These are phyloP conservation scores for Schizopora paradoxa DNA, from an alignment of 1,284 basidiomycete species.

Conservation along the genomic window DNA sequence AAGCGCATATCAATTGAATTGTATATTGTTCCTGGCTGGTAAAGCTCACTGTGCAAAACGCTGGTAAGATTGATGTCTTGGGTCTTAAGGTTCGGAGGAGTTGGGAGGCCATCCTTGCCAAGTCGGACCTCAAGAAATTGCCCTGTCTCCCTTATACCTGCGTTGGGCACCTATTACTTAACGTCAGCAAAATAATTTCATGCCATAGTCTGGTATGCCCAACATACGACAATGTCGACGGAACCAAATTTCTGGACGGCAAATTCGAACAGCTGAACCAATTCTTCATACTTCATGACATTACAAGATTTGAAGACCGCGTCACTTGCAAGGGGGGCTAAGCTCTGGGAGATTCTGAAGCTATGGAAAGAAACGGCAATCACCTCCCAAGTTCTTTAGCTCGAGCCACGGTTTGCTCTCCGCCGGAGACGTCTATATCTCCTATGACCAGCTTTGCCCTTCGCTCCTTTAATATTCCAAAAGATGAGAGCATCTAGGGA, in stretches of 20 bases:
- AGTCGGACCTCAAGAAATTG: conserved; percentile 31
- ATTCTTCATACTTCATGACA: conserved; percentile 52
- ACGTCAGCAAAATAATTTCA: not conserved
- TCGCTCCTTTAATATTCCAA: conserved; percentile 4
- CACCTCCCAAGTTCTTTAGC: conserved; percentile 44
- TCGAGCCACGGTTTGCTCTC: conserved; percentile 36
- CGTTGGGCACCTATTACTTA: conserved; percentile 44
- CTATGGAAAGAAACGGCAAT: conserved; percentile 20
- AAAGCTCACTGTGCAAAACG: conserved; percentile 42
- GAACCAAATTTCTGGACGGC: conserved; percentile 40
- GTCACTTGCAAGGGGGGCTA: conserved; percentile 31
- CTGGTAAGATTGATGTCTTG: conserved; percentile 50
- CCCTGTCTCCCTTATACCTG: conserved; percentile 44
- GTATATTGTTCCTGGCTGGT: not conserved
- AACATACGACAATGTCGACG: conserved; percentile 46
- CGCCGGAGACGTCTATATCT: conserved; percentile 40
- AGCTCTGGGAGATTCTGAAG: not conserved
- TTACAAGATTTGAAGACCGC: conserved; percentile 43
- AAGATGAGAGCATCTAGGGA: conserved; percentile 6
- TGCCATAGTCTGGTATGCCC: not conserved
- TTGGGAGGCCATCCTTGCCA: conserved; percentile 35
- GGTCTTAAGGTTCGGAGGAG: conserved; percentile 41
- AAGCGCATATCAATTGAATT: not conserved
- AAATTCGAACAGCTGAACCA: conserved; percentile 47
- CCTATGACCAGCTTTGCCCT: conserved; percentile 56